Evolutionary conservation across 1,284 basidiomycete genomes (phyloP), one percentile per base, ranked within the genome.

Genomic region (Leccinum angustisporum): DNA sequence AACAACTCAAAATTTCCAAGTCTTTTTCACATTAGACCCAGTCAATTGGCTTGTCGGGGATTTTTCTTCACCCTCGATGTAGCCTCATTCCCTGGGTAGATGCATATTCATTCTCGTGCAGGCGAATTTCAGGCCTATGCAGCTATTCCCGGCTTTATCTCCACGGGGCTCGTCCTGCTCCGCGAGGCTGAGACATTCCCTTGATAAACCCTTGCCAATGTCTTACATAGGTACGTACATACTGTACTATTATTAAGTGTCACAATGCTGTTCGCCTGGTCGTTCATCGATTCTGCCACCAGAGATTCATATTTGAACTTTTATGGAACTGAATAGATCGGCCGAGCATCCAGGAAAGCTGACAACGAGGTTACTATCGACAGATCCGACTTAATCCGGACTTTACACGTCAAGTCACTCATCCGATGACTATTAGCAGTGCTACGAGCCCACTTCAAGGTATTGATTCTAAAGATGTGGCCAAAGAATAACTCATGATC

Each of bases 61-160:
- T 57, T 33, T 5, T 5, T 27, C 10, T 36, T 46, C 31, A 58
- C 68, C 71, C 65, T 64, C 53, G 68, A 31, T 62, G 63, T 52
- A 58, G 72, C 68, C 73, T 75, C 71, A 75, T 72, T 72, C 73
- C 71, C 72, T 73, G 71, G 68, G 72, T 13, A 74, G 58, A 72
- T 51, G 9, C 58, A 63, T 2, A 10, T 60, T 55, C 68, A 61
- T 30, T 56, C 58, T 74, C 58, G 63, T 60, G 33, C 50, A 10
- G 16, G 54, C 30, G 18, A 34, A 13, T 43, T 2, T 46, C 50
- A 59, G 40, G n/a, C 18, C 43, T 54, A 51, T 40, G 25, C 31
- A 46, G 40, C 30, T 40, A 18, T 46, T 6, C 52, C 56, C 34
- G 40, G 27, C 30, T 36, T 59, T 53, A 57, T 46, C 27, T 6